Percentiles rank a stretch among this genome's conserved stretches.
phyloP scores from a whole-genome alignment of 1,284 basidiomycete species.

The Laetiporus sulphureus region DNA sequence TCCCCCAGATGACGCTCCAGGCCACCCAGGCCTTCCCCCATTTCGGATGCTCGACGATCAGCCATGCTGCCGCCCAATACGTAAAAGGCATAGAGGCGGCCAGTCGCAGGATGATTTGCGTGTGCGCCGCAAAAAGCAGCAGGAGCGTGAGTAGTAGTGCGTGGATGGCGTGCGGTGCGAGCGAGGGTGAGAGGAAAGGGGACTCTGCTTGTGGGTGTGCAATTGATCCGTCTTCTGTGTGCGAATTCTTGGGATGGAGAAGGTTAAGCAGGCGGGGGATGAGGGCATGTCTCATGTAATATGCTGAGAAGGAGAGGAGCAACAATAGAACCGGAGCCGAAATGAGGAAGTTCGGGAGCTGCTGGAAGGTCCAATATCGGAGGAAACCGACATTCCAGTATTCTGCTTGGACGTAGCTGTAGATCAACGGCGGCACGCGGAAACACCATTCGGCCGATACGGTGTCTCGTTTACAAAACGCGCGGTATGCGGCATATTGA shows the following conservation, averaged over 20 bases:
- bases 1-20: slow-evolving; percentile 78
- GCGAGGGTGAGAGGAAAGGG: slow-evolving; percentile 30
- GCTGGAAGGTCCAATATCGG: slow-evolving; percentile 78
- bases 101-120: slow-evolving; percentile 85
- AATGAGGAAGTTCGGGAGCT: slow-evolving; percentile 86
- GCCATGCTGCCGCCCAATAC: slow-evolving; percentile 78
- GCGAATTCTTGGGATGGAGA: slow-evolving; percentile 7
- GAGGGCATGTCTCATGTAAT: slow-evolving; percentile 27
- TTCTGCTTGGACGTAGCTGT: slow-evolving; percentile 74
- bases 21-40: slow-evolving; percentile 51
- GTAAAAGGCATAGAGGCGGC: slow-evolving; percentile 74
- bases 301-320: slow-evolving; percentile 38
- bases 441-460: slow-evolving; percentile 56
- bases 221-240: too few relatives aligned
- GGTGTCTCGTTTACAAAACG: slow-evolving; percentile 47
- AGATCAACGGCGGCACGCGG: slow-evolving; percentile 57
- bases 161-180: slow-evolving; percentile 65
- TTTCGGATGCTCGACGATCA: slow-evolving; percentile 44
- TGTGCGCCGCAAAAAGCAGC: slow-evolving; percentile 79
- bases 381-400: slow-evolving; percentile 91
- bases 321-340: slow-evolving; percentile 65
- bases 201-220: too few relatives aligned
- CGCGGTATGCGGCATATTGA: slow-evolving; percentile 57
- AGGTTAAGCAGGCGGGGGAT: slow-evolving; percentile 14
- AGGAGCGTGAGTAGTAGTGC: slow-evolving; percentile 52